A percentile compares a stretch with the other conserved stretches of the same genome.
Conservation (phyloP, 352 stramenopile genomes). For the Saprolegnia parasitica region DNA sequence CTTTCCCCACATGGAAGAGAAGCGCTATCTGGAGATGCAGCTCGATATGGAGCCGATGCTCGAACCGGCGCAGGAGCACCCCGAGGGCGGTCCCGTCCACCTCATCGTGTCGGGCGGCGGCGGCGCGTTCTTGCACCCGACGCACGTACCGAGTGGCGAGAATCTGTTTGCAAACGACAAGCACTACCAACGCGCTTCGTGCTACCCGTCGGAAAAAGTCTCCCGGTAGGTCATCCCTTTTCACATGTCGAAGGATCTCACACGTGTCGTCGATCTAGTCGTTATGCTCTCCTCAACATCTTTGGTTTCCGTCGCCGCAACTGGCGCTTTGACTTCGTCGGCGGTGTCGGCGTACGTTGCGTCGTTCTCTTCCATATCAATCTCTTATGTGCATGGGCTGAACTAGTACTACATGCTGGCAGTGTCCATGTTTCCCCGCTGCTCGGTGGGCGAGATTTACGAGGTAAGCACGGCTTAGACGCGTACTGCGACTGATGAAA, state of each 20-base stretch:
- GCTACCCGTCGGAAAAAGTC: slow-evolving; percentile 78
- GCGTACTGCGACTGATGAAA: not conserved
- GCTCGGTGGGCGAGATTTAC: slow-evolving; percentile 71
- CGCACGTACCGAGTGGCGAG: slow-evolving; percentile 60
- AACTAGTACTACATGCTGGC: slow-evolving; percentile 86
- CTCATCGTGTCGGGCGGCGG: slow-evolving; percentile 87
- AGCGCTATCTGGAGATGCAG: slow-evolving; percentile 26
- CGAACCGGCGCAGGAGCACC: slow-evolving; percentile 14
- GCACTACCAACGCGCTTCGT: slow-evolving; percentile 68
- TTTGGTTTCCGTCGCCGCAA: slow-evolving; percentile 90
- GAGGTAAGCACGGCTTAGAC: slow-evolving; percentile 16
- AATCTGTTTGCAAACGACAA: slow-evolving; percentile 58
- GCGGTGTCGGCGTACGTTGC: slow-evolving; percentile 62
- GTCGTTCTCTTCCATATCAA: not conserved
- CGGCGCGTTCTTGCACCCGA: slow-evolving; percentile 87
- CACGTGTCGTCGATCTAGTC: slow-evolving; percentile 35
- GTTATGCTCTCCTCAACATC: slow-evolving; percentile 77
- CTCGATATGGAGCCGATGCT: slow-evolving; percentile 18
- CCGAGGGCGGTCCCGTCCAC: slow-evolving; percentile 39
- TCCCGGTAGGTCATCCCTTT: slow-evolving; percentile 44
- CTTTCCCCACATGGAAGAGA: slow-evolving; percentile 70
- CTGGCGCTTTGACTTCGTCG: slow-evolving; percentile 91
- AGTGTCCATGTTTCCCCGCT: slow-evolving; percentile 91
- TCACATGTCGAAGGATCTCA: not conserved
- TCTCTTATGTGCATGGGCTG: slow-evolving; percentile 19